These are phyloP conservation scores for Agaricus sinodeliciosus DNA, from an alignment of 768 basidiomycete species.

Conservation along the genomic window DNA sequence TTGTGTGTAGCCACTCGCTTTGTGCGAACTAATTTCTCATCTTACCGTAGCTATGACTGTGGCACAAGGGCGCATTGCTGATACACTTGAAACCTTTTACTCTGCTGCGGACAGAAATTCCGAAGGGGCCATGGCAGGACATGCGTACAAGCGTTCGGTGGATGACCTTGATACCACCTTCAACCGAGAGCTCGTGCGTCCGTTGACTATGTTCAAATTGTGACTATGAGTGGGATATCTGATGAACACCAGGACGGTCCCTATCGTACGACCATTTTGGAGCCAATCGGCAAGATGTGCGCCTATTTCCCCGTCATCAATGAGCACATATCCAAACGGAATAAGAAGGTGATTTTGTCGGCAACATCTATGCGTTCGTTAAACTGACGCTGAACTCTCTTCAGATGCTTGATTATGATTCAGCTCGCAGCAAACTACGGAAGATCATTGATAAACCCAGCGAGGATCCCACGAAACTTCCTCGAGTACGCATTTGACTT, in stretches of 20 bases:
- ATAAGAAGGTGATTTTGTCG: constrained; percentile 72
- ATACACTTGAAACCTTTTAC: constrained; percentile 92
- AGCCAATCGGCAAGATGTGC: constrained; percentile 95
- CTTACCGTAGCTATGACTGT: constrained; percentile 76
- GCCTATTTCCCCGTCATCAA: constrained; percentile 92
- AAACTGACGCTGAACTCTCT: not conserved
- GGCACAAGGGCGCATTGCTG: constrained; percentile 88
- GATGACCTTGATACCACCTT: constrained; percentile 89
- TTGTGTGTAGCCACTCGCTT: constrained; percentile 38
- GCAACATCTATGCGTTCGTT: not conserved
- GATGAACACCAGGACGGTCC: constrained; percentile 67
- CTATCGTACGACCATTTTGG: constrained; percentile 90
- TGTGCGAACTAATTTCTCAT: not conserved
- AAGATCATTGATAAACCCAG: constrained; percentile 89
- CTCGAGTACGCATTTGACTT: constrained; percentile 46
- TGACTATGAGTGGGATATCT: not conserved
- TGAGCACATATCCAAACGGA: constrained; percentile 88
- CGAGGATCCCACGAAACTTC: constrained; percentile 89
- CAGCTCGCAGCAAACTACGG: constrained; percentile 83
- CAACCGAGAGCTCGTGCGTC: constrained; percentile 73
- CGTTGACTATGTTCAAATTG: not conserved
- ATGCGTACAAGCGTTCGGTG: constrained; percentile 92
- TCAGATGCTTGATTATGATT: constrained; percentile 92
- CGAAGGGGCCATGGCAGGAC: constrained; percentile 94
- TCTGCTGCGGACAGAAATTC: constrained; percentile 75